Conservation (phyloP, 805 yeast species). For the Priceomyces haplophilus region DNA sequence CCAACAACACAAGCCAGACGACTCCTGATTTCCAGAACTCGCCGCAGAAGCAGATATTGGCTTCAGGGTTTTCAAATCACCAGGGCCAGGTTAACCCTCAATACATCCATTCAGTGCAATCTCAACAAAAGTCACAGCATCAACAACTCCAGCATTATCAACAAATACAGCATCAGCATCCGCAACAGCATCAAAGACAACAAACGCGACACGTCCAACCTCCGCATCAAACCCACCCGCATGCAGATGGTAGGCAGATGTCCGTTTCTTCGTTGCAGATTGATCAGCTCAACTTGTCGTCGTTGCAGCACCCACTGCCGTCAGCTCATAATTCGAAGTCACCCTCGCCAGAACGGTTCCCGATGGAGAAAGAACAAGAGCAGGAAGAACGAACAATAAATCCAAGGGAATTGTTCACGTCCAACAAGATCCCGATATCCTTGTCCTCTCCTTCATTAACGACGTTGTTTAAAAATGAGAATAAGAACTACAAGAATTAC, state of each 20-base stretch:
- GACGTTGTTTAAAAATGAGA: conserved; percentile 9
- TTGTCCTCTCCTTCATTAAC: conserved; percentile 12
- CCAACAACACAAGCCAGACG: conserved; percentile 5
- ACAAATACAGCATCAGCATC: conserved; percentile 1
- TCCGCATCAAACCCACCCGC: not conserved
- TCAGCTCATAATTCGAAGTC: conserved; percentile 11
- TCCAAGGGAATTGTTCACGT: conserved; percentile 28
- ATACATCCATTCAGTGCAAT: not conserved
- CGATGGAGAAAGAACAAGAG: conserved; percentile 4
- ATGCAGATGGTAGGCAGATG: not conserved
- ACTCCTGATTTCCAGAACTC: conserved; percentile 7
- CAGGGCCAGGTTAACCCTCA: not conserved
- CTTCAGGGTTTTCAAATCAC: not conserved
- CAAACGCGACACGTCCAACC: not conserved
- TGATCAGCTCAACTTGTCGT: conserved; percentile 26
- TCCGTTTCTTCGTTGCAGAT: conserved; percentile 13
- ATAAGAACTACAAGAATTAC: conserved; percentile 2
- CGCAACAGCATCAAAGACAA: not conserved
- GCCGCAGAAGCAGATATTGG: conserved; percentile 1
- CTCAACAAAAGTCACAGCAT: not conserved
- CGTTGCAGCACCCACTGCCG: conserved; percentile 13
- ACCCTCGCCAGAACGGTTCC: conserved; percentile 15
- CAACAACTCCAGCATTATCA: conserved; percentile 1
- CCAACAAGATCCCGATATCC: conserved; percentile 7
- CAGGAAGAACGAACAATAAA: conserved; percentile 28